Base-by-base conservation (phyloP, 2,329 filamentous ascomycete species). In the Xylariaceae sp. region DNA sequence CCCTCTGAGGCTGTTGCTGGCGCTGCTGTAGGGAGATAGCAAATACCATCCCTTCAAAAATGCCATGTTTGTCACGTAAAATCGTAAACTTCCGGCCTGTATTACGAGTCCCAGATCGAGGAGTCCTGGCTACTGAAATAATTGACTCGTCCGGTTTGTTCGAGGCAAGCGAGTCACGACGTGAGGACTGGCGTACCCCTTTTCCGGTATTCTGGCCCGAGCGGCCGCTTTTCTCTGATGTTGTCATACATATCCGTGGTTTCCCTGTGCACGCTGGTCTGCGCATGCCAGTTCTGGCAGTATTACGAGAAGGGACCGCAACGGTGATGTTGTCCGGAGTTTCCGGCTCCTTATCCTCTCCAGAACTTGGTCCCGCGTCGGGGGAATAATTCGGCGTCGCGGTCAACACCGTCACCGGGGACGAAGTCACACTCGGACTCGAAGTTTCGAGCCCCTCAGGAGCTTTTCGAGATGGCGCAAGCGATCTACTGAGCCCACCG, bases 41-140 rank as follows among this genome's bases (percentile, higher is more conserved):
- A 73, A 97, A 97, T 0, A 85, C 85, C 92, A 97, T 96, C 48
- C 87, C 85, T 1, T 82, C 75, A 68, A 97, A 96, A 0, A 95
- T 62, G 0, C 71, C 69, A 10, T 57, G 47, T 48, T 55, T 62
- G 15, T 60, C 59, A 51, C 57, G 55, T 34, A 58, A 45, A 17
- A 57, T 65, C 9, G 57, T 59, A 18, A 67, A 64, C 64, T 70
- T 58, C 57, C 61, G 64, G 51, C 57, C 39, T 30, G 55, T 42
- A 53, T 68, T 70, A 44, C 65, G 65, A n/a, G 50, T 51, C 35
- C 30, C 23, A 42, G 53, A 4, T 18, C 56, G 62, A 11, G 45
- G 39, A 58, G 58, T 61, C 70, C 62, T 66, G 68, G 64, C 63
- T 62, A 39, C 57, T 68, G 73, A 69, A 6, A 72, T 70, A 1